phyloP scores from a whole-genome alignment of 2,329 filamentous ascomycete species.

The Anthostomella pinea region DNA sequence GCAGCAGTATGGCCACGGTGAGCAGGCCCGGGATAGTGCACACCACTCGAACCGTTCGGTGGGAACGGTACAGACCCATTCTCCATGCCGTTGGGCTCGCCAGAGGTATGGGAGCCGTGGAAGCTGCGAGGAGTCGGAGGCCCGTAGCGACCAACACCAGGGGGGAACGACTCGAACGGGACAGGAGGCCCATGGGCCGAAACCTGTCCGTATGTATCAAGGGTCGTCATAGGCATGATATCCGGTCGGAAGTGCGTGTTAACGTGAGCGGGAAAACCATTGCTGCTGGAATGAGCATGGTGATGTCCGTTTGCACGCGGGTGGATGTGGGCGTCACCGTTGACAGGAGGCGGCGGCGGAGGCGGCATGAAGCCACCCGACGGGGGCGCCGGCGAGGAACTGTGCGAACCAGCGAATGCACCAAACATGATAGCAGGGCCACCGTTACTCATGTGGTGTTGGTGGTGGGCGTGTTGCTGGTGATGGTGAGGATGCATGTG shows the following conservation, averaged over 20 bases:
- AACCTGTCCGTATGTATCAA: slow-evolving; percentile 25
- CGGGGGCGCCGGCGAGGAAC: slow-evolving; percentile 54
- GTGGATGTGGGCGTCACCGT: slow-evolving; percentile 25
- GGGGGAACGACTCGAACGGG: slow-evolving; percentile 33
- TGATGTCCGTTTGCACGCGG: slow-evolving; percentile 25
- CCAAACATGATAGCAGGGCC: slow-evolving; percentile 56
- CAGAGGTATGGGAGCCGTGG: slow-evolving; percentile 59
- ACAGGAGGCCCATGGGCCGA: slow-evolving; percentile 25
- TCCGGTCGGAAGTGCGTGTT: slow-evolving; percentile 27
- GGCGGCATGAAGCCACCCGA: slow-evolving; percentile 48
- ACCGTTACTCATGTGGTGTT: slow-evolving; percentile 51
- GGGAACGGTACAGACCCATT: slow-evolving; percentile 39
- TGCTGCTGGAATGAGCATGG: slow-evolving; percentile 27
- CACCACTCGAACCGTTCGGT: slow-evolving; percentile 40
- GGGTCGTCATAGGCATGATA: slow-evolving; percentile 22
- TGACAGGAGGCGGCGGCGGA: slow-evolving; percentile 30
- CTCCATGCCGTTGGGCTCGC: slow-evolving; percentile 39
- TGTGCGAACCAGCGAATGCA: slow-evolving; percentile 52
- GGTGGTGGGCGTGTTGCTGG: too few relatives aligned
- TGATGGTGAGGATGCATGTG: slow-evolving; percentile 38
- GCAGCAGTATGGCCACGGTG: slow-evolving; percentile 18
- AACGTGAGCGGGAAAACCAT: slow-evolving; percentile 26
- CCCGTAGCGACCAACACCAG: slow-evolving; percentile 40
- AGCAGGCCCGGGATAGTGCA: slow-evolving; percentile 18
- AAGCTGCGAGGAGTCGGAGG: slow-evolving; percentile 60